Conservation (phyloP, 495 filamentous ascomycete genomes). For the Lasiosphaeriaceae sp. region DNA sequence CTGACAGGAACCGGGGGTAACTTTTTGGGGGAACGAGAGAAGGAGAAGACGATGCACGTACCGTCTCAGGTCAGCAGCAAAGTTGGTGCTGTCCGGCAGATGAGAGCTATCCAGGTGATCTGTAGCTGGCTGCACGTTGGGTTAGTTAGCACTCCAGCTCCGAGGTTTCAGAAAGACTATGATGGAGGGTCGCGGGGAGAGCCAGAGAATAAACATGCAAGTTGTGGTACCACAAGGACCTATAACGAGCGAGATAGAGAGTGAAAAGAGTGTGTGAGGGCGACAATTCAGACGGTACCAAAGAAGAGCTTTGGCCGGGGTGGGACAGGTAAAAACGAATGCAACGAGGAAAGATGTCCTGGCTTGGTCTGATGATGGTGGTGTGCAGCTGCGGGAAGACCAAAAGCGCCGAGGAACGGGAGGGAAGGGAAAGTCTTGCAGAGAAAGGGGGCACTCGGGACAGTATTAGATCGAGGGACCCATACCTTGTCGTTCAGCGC, state of each 20-base stretch:
- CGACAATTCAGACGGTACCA: neutral
- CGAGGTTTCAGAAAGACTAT: conserved; percentile 3
- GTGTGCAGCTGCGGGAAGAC: conserved; percentile 21
- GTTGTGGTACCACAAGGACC: neutral
- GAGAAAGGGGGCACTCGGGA: conserved; percentile 5
- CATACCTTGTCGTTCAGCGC: conserved; percentile 13
- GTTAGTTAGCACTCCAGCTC: no score
- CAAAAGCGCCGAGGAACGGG: conserved; percentile 13
- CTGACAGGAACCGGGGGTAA: conserved; percentile 13
- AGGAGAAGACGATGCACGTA: conserved; percentile 17
- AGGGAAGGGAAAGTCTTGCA: conserved; percentile 15
- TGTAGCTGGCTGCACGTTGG: no score
- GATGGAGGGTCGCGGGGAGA: no score
- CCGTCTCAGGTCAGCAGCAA: neutral
- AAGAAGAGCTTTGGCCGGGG: neutral
- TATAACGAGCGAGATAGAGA: no score
- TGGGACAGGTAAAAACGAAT: neutral
- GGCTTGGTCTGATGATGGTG: conserved; percentile 13
- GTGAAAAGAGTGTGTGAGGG: neutral
- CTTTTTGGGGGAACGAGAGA: conserved; percentile 4
- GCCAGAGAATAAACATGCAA: no score
- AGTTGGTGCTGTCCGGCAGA: neutral
- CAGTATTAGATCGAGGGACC: conserved; percentile 10
- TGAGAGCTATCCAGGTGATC: neutral
- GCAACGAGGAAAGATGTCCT: neutral